Evolutionary conservation across 176 grass and related monocot genomes (phyloP), one percentile per base, ranked within the genome.

Genomic region (Panicum miliaceum): DNA sequence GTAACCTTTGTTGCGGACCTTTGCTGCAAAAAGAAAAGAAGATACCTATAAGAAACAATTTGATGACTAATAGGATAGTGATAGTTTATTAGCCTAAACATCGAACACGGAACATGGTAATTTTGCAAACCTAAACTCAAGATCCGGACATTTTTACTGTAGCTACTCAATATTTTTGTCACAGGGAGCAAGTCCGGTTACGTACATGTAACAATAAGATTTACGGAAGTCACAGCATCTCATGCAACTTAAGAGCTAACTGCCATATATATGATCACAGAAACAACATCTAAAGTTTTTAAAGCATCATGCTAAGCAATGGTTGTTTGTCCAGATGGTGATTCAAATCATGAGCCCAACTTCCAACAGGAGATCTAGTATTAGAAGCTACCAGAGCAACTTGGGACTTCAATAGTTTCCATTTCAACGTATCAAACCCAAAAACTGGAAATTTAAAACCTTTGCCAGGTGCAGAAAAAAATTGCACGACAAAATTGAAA

Each of bases 1-100:
- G 93, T 96, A 69, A 98, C 93, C 78, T 98, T 96, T 62, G 93
- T 96, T 71, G 85, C 91, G 4, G 96, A 98, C 74, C 96, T 85
- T 98, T 96, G 89, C 96, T 98, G 89, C 37, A 90, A 81, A 60
- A 26, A 60, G 16, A 80, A 48, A 71, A 25, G 13, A 87, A 77
- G 9, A 34, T 68, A 62, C 7, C 77, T 50, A 80, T 51, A 12
- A 65, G 8, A 65, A 47, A 46, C 3, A 73, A 10, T 60, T 20
- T 46, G 29, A 41, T 63, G 20, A 79, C 38, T n/a, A 56, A 86
- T 72, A 71, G 10, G 48, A 22, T 10, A 40, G 20, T 37, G 54
- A 69, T 6, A 2, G 48, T 47, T 54, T 84, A 29, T 34, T 51
- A 47, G 25, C 16, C 7, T 52, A 77, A 22, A 40, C 27, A 82